phyloP scores from a whole-genome alignment of 352 stramenopile genomes.

The Blastocystis sp. region DNA sequence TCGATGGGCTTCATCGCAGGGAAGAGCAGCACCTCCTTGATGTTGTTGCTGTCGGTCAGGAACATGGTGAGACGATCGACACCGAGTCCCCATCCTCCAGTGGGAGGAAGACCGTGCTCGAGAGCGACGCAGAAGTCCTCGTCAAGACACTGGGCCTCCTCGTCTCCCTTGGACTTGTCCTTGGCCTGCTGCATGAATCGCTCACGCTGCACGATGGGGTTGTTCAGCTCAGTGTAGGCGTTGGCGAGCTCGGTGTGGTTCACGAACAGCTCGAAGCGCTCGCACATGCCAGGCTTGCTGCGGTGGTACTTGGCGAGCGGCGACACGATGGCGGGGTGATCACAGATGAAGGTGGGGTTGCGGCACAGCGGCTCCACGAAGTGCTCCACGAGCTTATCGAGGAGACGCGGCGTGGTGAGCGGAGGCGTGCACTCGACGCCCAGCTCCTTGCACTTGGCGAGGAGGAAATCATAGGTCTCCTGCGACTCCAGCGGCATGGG shows the following conservation, averaged over 20 bases:
- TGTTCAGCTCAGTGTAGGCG: constrained; percentile 96
- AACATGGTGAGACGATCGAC: constrained; percentile 96
- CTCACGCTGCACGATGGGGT: constrained; percentile 85
- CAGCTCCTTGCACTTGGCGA: constrained; percentile 74
- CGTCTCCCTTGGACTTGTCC: constrained; percentile 68
- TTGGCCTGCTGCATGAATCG: constrained; percentile 83
- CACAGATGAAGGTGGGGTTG: constrained; percentile 92
- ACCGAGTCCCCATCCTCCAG: constrained; percentile 87
- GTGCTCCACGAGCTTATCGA: constrained; percentile 91
- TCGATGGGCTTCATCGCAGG: constrained; percentile 88
- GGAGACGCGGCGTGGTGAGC: constrained; percentile 79
- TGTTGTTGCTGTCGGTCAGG: constrained; percentile 90
- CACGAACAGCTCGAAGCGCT: constrained; percentile 95
- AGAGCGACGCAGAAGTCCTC: constrained; percentile 91
- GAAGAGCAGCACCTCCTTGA: constrained; percentile 98
- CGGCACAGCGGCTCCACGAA: constrained; percentile 84
- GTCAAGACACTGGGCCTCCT: constrained; percentile 81
- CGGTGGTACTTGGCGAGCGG: constrained; percentile 78
- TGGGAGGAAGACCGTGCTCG: constrained; percentile 90
- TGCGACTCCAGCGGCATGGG: constrained; percentile 64
- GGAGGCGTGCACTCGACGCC: constrained; percentile 78
- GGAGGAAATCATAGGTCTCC: constrained; percentile 67
- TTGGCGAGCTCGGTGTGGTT: constrained; percentile 87
- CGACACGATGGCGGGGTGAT: constrained; percentile 92
- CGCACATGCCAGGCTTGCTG: constrained; percentile 79